Conservation (phyloP, 2,329 filamentous ascomycete genomes). For the Aureobasidium namibiae region DNA sequence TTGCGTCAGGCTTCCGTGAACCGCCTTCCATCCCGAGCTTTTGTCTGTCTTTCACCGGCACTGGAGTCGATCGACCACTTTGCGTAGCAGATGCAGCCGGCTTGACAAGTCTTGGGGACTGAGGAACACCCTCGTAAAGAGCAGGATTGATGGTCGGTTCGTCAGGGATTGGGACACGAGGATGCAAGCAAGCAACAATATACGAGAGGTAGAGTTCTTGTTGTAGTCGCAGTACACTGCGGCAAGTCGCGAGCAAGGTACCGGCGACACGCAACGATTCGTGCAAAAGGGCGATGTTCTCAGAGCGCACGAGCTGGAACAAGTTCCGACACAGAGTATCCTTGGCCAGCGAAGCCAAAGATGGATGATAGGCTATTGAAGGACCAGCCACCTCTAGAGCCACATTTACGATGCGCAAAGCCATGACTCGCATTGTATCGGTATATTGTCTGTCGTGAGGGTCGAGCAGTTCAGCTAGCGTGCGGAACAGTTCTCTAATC, state of each 20-base stretch:
- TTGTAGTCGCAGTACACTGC: conserved; percentile 84
- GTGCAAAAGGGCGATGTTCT: conserved; percentile 91
- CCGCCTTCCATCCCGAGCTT: conserved; percentile 89
- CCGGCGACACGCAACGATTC: conserved; percentile 88
- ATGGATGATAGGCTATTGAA: conserved; percentile 87
- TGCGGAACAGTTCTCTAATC: conserved; percentile 87
- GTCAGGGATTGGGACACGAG: conserved; percentile 84
- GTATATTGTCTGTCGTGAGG: conserved; percentile 89
- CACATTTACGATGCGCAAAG: conserved; percentile 91
- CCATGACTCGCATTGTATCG: conserved; percentile 95
- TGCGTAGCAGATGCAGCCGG: conserved; percentile 61
- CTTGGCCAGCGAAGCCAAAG: conserved; percentile 77
- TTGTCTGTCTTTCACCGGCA: conserved; percentile 84
- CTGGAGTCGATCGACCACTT: conserved; percentile 81
- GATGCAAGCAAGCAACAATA: conserved; percentile 85
- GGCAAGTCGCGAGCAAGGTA: conserved; percentile 82
- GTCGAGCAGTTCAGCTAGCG: conserved; percentile 86
- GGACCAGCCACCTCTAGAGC: conserved; percentile 93
- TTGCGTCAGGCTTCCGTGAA: conserved; percentile 82
- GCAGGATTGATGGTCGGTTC: conserved; percentile 85
- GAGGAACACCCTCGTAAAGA: conserved; percentile 87
- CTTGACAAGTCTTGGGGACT: conserved; percentile 80
- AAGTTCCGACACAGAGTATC: conserved; percentile 89
- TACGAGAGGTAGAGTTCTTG: conserved; percentile 96
- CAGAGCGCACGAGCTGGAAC: conserved; percentile 91